Evolutionary conservation across 1,139 yeast species (phyloP), one percentile per base, ranked within the genome.

Genomic region (Nakaseomyces kungkrabaensis): DNA sequence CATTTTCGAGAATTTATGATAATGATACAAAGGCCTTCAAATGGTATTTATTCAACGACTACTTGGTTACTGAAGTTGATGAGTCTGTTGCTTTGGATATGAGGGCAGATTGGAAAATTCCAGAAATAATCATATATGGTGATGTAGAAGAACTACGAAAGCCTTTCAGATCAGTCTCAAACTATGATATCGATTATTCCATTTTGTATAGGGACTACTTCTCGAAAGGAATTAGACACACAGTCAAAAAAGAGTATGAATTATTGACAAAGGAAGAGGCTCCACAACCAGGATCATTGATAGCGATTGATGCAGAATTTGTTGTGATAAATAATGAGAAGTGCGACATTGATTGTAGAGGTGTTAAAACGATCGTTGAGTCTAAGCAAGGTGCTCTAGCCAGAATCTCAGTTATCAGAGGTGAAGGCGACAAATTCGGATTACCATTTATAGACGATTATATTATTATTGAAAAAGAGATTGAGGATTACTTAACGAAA

Each of bases 281-380:
- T 0, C 95, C 96, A 2, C 60, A 62, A 27, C 77, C 82, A 0
- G 96, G 96, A 0, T 73, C 87, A 0, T 67, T 89, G 41, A 82
- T 90, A 17, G 98, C 98, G 0, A 84, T 94, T 51, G 99, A 94
- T 72, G 97, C 99, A 0, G 99, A 94, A 66, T 94, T 94, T 72
- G 97, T 94, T 5, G 78, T 83, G 45, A 66, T 90, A 37, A 79
- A 81, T 50, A 87, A 86, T 5, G 97, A 90, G 58, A 82, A 84
- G 56, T 77, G 81, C 43, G 97, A 90, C 61, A 78, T 92, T 46
- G 77, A 78, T 48, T 76, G 81, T 49, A 80, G 79, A 54, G 97
- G 97, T 0, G 62, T 74, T 5, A 82, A 81, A 54, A 75, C 79
- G 11, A 68, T 90, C 45, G 74, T 89, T 9, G 78, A 82, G 53